Base-by-base conservation (phyloP, 352 stramenopile genomes). In the Phytopythium sindhum region DNA sequence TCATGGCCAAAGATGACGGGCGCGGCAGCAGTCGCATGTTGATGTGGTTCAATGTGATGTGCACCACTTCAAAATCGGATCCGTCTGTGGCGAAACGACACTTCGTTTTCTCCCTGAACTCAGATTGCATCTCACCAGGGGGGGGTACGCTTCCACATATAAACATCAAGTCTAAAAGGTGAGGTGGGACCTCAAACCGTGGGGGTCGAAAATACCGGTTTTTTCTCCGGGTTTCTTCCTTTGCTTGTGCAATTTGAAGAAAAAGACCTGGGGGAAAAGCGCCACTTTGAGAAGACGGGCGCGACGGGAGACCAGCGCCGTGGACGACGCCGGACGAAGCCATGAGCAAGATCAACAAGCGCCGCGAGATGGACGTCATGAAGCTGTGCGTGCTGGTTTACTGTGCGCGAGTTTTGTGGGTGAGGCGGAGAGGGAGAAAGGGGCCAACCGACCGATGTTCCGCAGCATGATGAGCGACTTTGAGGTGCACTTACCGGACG, bases 381-480 rank as follows among this genome's bases (percentile, higher is more conserved):
- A 96, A 96, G 75, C 84, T 96, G 81, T 95, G 62, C 62, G 77
- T 77, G 6, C 21, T 52, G 45, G n/a, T 4, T 0, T 31, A 4
- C 0, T 11, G 21, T 56, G 26, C 10, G 9, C 42, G 42, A 11
- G 41, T 4, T 45, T 7, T 52, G 21, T 26, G 37, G 26, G 33
- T 52, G 31, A 21, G 15, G 23, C 17, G 10, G 17, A 19, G 29
- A 8, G 35, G 1, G 33, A 29, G 10, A 19, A 29, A 28, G 5
- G 4, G 2, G 2, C 54, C 2, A 23, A 23, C 21, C 26, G 33
- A 39, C 28, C 19, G 29, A 7, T 39, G 35, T 15, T 26, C 42
- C 26, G 29, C 64, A 95, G 86, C 39, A 96, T 96, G 89, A 96
- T 96, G 89, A 95, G 84, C 72, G 84, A 96, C 79, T 96, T 93